phyloP scores from a whole-genome alignment of 2,329 filamentous ascomycete species.

The Onygena corvina region DNA sequence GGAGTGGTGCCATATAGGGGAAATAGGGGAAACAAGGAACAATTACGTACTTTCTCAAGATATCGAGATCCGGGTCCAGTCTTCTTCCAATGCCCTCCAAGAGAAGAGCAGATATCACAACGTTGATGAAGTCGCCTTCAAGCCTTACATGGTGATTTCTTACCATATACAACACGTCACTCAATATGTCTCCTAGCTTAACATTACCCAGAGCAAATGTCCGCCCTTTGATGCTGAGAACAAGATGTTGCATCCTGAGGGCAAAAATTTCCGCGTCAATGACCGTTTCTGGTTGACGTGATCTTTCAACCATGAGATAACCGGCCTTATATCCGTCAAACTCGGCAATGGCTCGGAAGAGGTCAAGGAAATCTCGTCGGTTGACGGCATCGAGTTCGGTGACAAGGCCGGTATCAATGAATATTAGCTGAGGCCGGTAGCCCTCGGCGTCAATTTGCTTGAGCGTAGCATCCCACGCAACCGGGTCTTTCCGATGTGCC shows the following conservation, averaged over 20 bases:
- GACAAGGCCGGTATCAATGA: conserved; percentile 92
- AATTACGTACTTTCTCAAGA: conserved; percentile 55
- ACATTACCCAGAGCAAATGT: conserved; percentile 89
- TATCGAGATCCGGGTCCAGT: conserved; percentile 73
- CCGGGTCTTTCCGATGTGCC: conserved; percentile 55
- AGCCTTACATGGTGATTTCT: conserved; percentile 81
- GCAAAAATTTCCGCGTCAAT: conserved; percentile 84
- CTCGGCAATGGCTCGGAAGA: conserved; percentile 90
- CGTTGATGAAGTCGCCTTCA: conserved; percentile 96
- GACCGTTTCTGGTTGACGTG: conserved; percentile 81
- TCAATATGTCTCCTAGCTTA: conserved; percentile 89
- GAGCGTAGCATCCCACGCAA: conserved; percentile 64
- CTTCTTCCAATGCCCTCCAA: conserved; percentile 86
- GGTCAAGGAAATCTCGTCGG: conserved; percentile 78
- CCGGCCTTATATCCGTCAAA: conserved; percentile 95
- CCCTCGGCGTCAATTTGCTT: conserved; percentile 70
- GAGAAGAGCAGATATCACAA: conserved; percentile 86
- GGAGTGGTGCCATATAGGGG: too few relatives aligned
- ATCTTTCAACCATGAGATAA: conserved; percentile 89
- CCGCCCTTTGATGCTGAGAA: conserved; percentile 75
- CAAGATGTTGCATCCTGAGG: conserved; percentile 91
- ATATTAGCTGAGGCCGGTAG: conserved; percentile 85
- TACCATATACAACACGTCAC: conserved; percentile 84
- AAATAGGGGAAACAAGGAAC: neutral
- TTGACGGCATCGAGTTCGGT: conserved; percentile 85